Evolutionary conservation across 2,329 filamentous ascomycete species (phyloP).

Genomic region (Zymoseptoria passerinii): DNA sequence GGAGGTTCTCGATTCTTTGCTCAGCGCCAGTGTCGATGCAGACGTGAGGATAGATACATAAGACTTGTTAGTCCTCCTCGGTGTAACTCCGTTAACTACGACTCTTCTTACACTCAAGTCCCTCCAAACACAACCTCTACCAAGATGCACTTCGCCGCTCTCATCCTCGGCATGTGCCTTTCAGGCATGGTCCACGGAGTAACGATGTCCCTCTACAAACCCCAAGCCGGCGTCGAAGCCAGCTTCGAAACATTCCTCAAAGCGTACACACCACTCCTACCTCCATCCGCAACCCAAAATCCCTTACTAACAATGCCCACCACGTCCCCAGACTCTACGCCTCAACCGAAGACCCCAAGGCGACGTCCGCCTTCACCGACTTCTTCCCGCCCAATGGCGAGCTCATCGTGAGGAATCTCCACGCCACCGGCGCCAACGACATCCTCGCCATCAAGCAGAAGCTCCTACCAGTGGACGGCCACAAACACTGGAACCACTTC

Average conservation of each 20-base stretch:
- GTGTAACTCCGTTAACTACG: neutral
- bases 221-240: constrained; percentile 5
- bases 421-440: constrained; percentile 5
- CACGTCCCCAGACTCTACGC: constrained; percentile 5
- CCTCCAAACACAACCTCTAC: neutral
- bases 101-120: neutral
- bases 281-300: neutral
- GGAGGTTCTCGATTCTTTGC: neutral
- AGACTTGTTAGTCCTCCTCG: neutral
- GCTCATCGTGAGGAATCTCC: constrained; percentile 6
- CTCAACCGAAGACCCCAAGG: constrained; percentile 6
- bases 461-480: constrained; percentile 5
- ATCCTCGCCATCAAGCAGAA: constrained; percentile 9
- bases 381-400: constrained; percentile 7
- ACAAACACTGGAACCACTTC: constrained; percentile 12
- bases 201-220: constrained; percentile 4
- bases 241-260: constrained; percentile 6
- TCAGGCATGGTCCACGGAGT: constrained; percentile 4
- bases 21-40: neutral
- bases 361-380: constrained; percentile 10
- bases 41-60: neutral
- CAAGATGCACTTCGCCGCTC: constrained; percentile 3
- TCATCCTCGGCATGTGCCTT: neutral
- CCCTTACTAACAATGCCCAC: too few species aligned
- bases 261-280: constrained; percentile 1